Evolutionary conservation across 257 asterid genomes (phyloP), one percentile per base, ranked within the genome.

Genomic region (Solanum sitiens): DNA sequence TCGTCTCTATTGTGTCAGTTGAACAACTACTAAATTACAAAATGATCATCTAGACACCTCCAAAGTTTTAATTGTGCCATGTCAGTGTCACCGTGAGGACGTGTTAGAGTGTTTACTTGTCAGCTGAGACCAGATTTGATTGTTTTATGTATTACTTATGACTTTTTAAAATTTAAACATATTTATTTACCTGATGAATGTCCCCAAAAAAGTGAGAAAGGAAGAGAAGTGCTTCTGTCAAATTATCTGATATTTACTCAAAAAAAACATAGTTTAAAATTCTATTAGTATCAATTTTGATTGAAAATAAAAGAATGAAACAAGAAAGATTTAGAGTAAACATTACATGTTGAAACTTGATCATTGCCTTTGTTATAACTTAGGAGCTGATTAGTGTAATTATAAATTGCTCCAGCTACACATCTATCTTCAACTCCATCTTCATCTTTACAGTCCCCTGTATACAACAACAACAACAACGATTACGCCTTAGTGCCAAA

Each of bases 321-420:
- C 40, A 10, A 15, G 25, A 6, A 30, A 27, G 27, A n/a, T 37
- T n/a, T 80, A 65, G 16, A 8, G 67, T n/a, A 53, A 77, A 56
- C 25, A 83, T 87, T 92, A 94, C 99, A 94, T 86, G 89, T 92
- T 88, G 93, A 91, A 42, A 84, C 84, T 14, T 37, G 91, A 68
- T 89, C 88, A 71, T 83, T 82, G 85, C 13, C 83, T 45, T 63
- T 86, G 87, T 86, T 86, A 45, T 94, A 94, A 83, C 44, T 91
- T 32, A 92, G 92, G 27, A 96, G 98, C 87, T 95, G 98, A n/a
- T 80, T 77, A 27, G 99, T 96, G 90, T 95, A 96, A 90, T 96
- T 96, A 91, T 95, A 93, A 91, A 96, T 94, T 40, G 98, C 99
- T 74, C 98, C 98, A 18, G 98, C 98, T 23, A 95, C 98, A 87